phyloP scores from a whole-genome alignment of 2,329 filamentous ascomycete genomes.

The Massarina eburnea region DNA sequence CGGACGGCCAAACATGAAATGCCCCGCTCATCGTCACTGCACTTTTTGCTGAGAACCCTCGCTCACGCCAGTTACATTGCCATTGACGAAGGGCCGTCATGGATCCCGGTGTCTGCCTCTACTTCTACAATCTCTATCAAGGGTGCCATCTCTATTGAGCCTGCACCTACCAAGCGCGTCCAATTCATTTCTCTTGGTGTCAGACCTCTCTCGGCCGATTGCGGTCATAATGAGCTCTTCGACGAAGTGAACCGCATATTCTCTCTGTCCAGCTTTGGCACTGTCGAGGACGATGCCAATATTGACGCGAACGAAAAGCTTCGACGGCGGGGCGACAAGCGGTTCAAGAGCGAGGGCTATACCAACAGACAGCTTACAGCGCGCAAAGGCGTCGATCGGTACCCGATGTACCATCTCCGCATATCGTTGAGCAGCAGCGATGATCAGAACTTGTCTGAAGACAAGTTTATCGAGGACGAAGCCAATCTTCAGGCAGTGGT shows the following conservation, averaged over 20 bases:
- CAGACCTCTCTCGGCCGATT: constrained; percentile 60
- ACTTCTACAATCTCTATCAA: constrained; percentile 63
- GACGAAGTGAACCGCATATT: constrained; percentile 80
- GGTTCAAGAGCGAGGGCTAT: constrained; percentile 52
- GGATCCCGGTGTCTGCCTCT: constrained; percentile 72
- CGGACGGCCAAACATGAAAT: constrained; percentile 1
- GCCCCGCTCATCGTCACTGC: constrained; percentile 20
- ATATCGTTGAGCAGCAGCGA: constrained; percentile 50
- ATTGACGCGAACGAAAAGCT: constrained; percentile 42
- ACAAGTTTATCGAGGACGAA: constrained; percentile 26
- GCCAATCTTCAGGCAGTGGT: constrained; percentile 56
- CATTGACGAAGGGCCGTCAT: constrained; percentile 56
- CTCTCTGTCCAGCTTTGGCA: constrained; percentile 73
- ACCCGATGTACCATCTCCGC: constrained; percentile 87
- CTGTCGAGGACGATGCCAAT: constrained; percentile 50
- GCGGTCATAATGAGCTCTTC: constrained; percentile 67
- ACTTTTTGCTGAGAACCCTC: constrained; percentile 51
- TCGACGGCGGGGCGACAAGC: constrained; percentile 40
- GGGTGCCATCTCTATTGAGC: constrained; percentile 71
- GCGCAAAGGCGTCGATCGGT: constrained; percentile 72
- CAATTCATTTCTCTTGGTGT: constrained; percentile 85
- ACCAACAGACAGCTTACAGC: constrained; percentile 56
- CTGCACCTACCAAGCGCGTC: constrained; percentile 68
- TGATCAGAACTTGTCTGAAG: constrained; percentile 14
- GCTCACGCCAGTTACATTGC: constrained; percentile 66